Percentiles rank a stretch among this genome's conserved stretches.
phyloP scores from a whole-genome alignment of 257 asterid genomes.

The Capsicum baccatum region DNA sequence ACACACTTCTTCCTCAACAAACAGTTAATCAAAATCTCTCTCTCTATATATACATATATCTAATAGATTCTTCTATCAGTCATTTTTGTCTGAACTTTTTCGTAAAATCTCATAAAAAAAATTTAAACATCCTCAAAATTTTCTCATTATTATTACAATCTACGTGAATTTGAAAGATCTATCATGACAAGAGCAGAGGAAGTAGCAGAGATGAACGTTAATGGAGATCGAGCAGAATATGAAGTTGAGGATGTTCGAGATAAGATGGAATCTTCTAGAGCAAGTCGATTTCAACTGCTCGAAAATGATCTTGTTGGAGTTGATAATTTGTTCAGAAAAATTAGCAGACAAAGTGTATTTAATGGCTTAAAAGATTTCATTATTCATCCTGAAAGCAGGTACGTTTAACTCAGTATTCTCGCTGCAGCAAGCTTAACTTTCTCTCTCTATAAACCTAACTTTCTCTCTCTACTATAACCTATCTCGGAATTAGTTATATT shows the following conservation, averaged over 20 bases:
- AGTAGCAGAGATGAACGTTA: not conserved
- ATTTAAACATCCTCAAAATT: no score
- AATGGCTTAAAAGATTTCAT: slow-evolving; percentile 26
- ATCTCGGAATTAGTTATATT: no score
- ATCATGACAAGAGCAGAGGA: slow-evolving; percentile 12
- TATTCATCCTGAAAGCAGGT: slow-evolving; percentile 37
- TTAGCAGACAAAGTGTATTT: slow-evolving; percentile 25
- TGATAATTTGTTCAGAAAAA: not conserved
- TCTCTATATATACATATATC: no score
- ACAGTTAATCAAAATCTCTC: no score
- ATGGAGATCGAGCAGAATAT: slow-evolving; percentile 26
- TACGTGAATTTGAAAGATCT: no score
- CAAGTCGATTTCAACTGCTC: slow-evolving; percentile 39
- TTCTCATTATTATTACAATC: no score
- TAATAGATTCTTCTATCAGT: no score
- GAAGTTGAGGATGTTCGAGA: slow-evolving; percentile 25
- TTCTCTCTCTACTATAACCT: not conserved
- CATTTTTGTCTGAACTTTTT: no score
- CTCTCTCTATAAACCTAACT: not conserved
- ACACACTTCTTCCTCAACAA: no score
- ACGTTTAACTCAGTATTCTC: not conserved
- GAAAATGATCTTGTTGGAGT: slow-evolving; percentile 24
- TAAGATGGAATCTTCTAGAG: slow-evolving; percentile 40
- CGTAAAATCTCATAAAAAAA: no score
- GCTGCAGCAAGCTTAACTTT: not conserved